Base-by-base conservation (phyloP, 441 rosid genomes). In the Theobroma grandiflorum region DNA sequence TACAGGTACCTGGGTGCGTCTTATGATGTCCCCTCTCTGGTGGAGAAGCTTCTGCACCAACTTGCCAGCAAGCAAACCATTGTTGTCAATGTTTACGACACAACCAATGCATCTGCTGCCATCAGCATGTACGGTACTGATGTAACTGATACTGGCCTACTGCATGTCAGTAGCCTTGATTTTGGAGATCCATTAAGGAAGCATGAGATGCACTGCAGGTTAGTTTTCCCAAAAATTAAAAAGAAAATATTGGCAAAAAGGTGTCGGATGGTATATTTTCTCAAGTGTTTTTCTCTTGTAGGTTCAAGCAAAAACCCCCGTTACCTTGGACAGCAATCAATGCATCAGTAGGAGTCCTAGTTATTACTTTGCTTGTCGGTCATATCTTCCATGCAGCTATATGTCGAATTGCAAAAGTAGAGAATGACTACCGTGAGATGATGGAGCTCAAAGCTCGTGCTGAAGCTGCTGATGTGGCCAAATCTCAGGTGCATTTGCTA, bases 171-270 rank as follows among this genome's bases (percentile, higher is more conserved):
- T 86, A 68, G 83, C 69, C 90, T 97, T 74, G 98, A 97, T 82
- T 97, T 97, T 85, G 99, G 99, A 82, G 99, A 96, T 85, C 99
- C 98, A 73, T 79, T 82, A 66, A 82, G 98, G 85, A 95, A 85
- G 82, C 99, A 97, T 81, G 97, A 95, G 88, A 95, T 97, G 98
- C 98, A 87, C 81, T 97, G 99, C 95, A 91, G 99, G 99, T 95
- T 83, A 78, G 83, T 77, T 82, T 61, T 66, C 52, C 74, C 69
- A 68, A 37, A 47, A 59, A 53, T 67, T 22, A 75, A 37, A 72
- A 20, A 69, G 55, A 49, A 67, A 61, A 8, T 71, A 40, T 62
- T 14, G 59, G 71, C 63, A n/a, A 22, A 64, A 61, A 59, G 73
- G 77, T 67, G 47, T 69, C 33, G 68, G 69, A 69, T 71, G 57